Evolutionary conservation across 2,329 filamentous ascomycete species (phyloP).

Genomic region (Ilyonectria mors-panacis): DNA sequence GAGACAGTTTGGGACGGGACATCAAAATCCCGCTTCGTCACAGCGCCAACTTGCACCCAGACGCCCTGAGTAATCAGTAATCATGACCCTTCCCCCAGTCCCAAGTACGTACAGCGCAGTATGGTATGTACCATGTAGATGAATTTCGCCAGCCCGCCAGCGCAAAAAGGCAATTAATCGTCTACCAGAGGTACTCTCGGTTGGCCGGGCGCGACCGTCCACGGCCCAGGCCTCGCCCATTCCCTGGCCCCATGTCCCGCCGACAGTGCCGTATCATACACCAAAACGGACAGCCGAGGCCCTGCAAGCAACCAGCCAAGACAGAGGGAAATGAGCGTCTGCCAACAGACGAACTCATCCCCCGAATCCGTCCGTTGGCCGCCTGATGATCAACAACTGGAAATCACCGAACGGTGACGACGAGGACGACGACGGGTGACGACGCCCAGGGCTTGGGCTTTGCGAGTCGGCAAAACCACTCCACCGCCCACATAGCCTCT

Average conservation of each 20-base stretch:
- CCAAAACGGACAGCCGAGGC: constrained; percentile 26
- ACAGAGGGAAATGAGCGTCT: constrained; percentile 30
- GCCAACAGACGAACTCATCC: neutral
- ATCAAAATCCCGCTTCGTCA: neutral
- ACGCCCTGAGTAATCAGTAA: neutral
- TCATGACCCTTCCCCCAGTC: too few relatives aligned
- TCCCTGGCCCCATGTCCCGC: neutral
- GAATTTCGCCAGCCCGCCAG: neutral
- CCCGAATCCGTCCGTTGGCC: constrained; percentile 22
- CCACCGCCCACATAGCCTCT: constrained; percentile 2
- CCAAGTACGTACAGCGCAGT: neutral
- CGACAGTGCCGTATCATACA: constrained; percentile 5
- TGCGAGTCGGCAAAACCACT: neutral
- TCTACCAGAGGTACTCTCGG: neutral
- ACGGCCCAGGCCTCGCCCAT: constrained; percentile 1
- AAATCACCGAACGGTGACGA: neutral
- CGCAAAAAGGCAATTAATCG: neutral
- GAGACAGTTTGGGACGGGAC: neutral
- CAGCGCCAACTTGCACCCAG: neutral
- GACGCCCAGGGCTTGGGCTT: constrained; percentile 1
- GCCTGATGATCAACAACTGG: constrained; percentile 28
- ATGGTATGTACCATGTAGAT: neutral
- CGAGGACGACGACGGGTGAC: constrained; percentile 12
- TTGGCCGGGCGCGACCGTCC: neutral
- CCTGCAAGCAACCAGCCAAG: constrained; percentile 27